phyloP scores from a whole-genome alignment of 805 yeast genomes.

The Ogataea paradorogensis region DNA sequence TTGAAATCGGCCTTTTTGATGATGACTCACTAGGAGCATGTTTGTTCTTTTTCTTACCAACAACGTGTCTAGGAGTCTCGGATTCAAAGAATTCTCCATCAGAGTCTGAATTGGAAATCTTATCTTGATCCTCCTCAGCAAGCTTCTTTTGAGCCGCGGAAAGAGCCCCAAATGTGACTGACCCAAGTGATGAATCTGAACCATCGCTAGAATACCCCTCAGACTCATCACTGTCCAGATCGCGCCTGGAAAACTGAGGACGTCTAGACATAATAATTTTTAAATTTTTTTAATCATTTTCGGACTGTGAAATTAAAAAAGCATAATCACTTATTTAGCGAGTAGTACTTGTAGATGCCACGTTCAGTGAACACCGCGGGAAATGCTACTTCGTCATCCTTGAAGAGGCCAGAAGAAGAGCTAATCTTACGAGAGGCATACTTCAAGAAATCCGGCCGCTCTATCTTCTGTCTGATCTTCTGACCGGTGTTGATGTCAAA shows the following conservation, averaged over 20 bases:
- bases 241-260: constrained; percentile 21
- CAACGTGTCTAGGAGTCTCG: constrained; percentile 16
- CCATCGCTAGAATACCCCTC: constrained; percentile 4
- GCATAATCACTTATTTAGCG: constrained; percentile 42
- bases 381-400: constrained; percentile 42
- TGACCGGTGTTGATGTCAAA: constrained; percentile 66
- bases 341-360: constrained; percentile 58
- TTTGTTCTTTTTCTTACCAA: constrained; percentile 48
- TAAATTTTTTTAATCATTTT: neutral
- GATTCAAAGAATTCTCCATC: constrained; percentile 40
- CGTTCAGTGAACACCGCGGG: constrained; percentile 49
- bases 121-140: constrained; percentile 16
- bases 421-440: constrained; percentile 53
- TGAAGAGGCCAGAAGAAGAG: constrained; percentile 51
- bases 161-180: constrained; percentile 62
- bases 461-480: constrained; percentile 46
- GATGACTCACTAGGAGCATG: constrained; percentile 88
- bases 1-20: constrained; percentile 66
- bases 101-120: constrained; percentile 23
- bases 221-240: constrained; percentile 25
- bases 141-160: constrained; percentile 56
- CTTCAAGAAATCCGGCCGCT: constrained; percentile 48
- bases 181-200: constrained; percentile 4
- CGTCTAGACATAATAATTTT: constrained; percentile 18
- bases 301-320: constrained; percentile 3